A percentile compares a stretch with the other conserved stretches of the same genome.
Evolutionary conservation across 2,329 filamentous ascomycete genomes (phyloP).

Genomic region (Calycina herbarum): DNA sequence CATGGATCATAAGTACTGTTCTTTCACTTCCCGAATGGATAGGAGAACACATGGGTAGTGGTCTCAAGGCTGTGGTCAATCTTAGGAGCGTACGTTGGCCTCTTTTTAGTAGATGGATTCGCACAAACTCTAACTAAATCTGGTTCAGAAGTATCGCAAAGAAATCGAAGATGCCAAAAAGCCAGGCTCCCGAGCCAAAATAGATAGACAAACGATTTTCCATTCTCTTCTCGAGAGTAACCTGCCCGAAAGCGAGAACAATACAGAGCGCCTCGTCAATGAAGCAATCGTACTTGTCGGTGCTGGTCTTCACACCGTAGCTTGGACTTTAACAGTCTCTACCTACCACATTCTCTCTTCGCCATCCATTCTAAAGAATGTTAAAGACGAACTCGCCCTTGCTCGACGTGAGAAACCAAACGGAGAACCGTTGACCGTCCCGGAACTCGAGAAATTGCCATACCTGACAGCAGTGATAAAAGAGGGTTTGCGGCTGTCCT

Average conservation of each 20-base stretch:
- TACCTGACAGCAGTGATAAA: slow-evolving; percentile 36
- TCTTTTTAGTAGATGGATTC: not conserved
- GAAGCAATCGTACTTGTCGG: slow-evolving; percentile 37
- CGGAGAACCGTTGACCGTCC: slow-evolving; percentile 15
- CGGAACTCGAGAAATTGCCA: slow-evolving; percentile 31
- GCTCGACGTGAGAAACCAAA: slow-evolving; percentile 11
- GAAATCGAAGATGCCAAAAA: slow-evolving; percentile 3
- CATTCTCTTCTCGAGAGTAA: slow-evolving; percentile 5
- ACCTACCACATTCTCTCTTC: slow-evolving; percentile 40
- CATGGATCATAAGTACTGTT: not conserved
- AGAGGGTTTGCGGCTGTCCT: slow-evolving; percentile 26
- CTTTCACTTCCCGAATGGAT: not conserved
- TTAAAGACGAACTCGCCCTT: slow-evolving; percentile 39
- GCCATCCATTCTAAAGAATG: slow-evolving; percentile 29
- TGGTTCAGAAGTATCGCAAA: not conserved
- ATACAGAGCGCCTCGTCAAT: slow-evolving; percentile 30
- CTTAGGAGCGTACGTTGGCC: not conserved
- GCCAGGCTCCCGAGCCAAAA: not conserved
- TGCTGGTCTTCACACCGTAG: slow-evolving; percentile 41
- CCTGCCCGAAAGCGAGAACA: not conserved
- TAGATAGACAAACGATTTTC: not conserved
- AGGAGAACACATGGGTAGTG: not conserved
- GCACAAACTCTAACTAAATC: not conserved
- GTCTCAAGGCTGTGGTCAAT: not conserved
- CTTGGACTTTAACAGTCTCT: slow-evolving; percentile 37